Base-by-base conservation (phyloP, 1,139 yeast genomes). In the Kodamaea suecica region DNA sequence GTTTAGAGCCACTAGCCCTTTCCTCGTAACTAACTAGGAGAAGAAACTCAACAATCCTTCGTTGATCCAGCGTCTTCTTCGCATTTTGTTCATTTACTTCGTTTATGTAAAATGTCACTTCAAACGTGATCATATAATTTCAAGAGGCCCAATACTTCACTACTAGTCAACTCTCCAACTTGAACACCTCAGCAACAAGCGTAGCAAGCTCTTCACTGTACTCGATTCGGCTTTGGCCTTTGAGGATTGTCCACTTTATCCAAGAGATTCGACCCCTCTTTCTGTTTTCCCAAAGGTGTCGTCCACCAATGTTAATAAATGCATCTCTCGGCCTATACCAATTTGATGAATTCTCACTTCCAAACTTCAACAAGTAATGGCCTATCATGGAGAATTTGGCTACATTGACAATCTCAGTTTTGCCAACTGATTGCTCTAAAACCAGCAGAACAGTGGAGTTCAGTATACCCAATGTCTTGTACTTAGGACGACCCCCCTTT, bases 351-450 rank as follows among this genome's bases (percentile, higher is more conserved):
- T 30, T 12, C 13, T 28, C 28, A 2, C 23, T 17, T n/a, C 25
- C 35, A 8, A 20, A 28, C 17, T 23, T 23, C 17, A 33, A 16
- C 31, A 33, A 28, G 17, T 33, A 33, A 15, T 33, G 35, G 3
- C 35, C 35, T 8, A 33, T 12, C 4, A 28, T 23, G 15, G 29
- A 21, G 7, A 33, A 33, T 17, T n/a, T 21, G 4, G 17, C 12
- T 9, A 28, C 35, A 20, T 28, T 23, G 23, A 33, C 16, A n/a
- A 9, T 20, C 4, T 29, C 14, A 24, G n/a, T n/a, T n/a, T 12
- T 23, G 10, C n/a, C 10, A 17, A 24, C 5, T 12, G 17, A 7
- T 11, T 6, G 21, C 21, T 19, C 21, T 9, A 19, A 19, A 9
- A 6, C 21, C 8, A 6, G 9, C 21, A 19, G 21, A n/a, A n/a